Evolutionary conservation across 805 yeast species (phyloP), one percentile per base, ranked within the genome.

Genomic region (Metschnikowia proteae): DNA sequence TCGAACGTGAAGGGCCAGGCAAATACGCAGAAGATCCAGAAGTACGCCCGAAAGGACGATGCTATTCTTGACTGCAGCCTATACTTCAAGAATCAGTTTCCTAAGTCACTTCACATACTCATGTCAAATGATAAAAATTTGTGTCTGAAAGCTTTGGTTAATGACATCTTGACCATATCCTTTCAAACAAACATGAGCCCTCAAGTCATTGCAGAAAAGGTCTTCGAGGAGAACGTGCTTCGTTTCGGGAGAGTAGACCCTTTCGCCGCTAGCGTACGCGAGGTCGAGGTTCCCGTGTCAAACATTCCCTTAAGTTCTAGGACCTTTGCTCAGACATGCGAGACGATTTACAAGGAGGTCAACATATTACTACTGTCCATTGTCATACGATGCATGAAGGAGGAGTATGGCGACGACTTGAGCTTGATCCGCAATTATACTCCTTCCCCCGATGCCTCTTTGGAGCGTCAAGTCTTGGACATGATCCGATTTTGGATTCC

Each of bases 61-160:
- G 77, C 96, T 0, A 90, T 91, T 52, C 66, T 90, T 37, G 97
- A 91, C 63, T 89, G 96, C 62, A 86, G 95, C 57, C 59, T 85
- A 26, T 89, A 77, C 60, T 82, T 84, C 49, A 73, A 77, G 51
- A 64, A 68, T 9, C 64, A 66, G 10, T 54, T 62, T 44, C 57
- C 63, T 3, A 56, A 64, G 4, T 57, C 64, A 8, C 56, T 73
- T 23, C 85, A 84, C 6, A 75, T 90, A 2, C 63, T 88, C 26
- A 59, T 90, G 50, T 84, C 96, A 0, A 87, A 91, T 61, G 97
- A 91, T 63, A 85, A 82, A 56, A 91, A 90, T 61, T 71, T 91
- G 6, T 88, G 97, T 63, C 64, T 80, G 53, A 86, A 86, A 63
- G 95, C 96, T 0, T 65, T 89, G 39, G 65, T 84, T 2, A 83